phyloP scores from a whole-genome alignment of 2,329 filamentous ascomycete species.

The Colletotrichum limetticola region DNA sequence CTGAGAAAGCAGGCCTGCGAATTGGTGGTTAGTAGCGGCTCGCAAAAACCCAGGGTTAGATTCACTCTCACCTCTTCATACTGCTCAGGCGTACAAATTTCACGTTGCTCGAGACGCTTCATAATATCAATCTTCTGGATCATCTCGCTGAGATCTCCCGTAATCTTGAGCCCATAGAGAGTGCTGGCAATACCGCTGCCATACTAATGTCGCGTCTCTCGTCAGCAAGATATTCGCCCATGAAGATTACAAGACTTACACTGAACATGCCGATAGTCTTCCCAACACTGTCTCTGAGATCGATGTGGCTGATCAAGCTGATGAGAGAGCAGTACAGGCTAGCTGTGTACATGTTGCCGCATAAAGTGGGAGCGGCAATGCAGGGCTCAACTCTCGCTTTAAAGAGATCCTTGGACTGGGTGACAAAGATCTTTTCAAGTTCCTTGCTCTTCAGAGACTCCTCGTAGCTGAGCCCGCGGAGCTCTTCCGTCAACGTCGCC shows the following conservation, averaged over 20 bases:
- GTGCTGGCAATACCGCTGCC: constrained; percentile 21
- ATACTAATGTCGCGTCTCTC: neutral
- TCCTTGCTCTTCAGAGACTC: constrained; percentile 14
- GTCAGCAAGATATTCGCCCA: neutral
- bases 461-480: neutral
- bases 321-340: constrained; percentile 69
- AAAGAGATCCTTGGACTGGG: neutral
- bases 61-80: constrained; percentile 2
- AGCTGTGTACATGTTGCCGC: constrained; percentile 61
- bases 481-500: neutral
- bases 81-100: neutral
- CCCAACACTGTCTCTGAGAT: constrained; percentile 31
- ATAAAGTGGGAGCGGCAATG: neutral
- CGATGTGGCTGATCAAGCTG: constrained; percentile 62
- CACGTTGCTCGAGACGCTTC: constrained; percentile 8
- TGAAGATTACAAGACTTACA: neutral
- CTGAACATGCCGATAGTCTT: constrained; percentile 28
- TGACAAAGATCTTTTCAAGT: constrained; percentile 4
- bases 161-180: constrained; percentile 19
- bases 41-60: accelerated
- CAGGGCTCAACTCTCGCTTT: constrained; percentile 6
- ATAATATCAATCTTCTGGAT: constrained; percentile 21
- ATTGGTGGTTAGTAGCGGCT: neutral
- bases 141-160: constrained; percentile 11
- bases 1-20: constrained; percentile 8